Evolutionary conservation across 495 filamentous ascomycete genomes (phyloP).

Genomic region (Hamigera avellanea): DNA sequence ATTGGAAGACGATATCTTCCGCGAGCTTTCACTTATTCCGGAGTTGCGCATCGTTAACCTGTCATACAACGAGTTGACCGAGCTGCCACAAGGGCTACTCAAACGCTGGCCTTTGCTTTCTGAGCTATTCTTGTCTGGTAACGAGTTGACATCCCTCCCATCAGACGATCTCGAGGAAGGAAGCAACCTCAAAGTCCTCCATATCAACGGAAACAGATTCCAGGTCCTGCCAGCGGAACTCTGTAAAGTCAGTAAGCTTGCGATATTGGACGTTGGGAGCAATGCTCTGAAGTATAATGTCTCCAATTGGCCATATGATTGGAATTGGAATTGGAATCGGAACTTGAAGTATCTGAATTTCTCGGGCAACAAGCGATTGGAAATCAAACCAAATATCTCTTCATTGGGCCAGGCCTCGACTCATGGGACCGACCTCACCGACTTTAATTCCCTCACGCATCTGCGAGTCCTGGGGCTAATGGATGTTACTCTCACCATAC

Average conservation of each 20-base stretch:
- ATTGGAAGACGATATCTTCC: slow-evolving; percentile 86
- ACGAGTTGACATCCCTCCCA: slow-evolving; percentile 81
- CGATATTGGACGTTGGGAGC: slow-evolving; percentile 88
- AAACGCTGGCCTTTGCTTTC: slow-evolving; percentile 77
- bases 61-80: slow-evolving; percentile 87
- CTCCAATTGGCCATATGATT: slow-evolving; percentile 98
- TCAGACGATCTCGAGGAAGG: slow-evolving; percentile 91
- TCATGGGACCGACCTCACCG: slow-evolving; percentile 67
- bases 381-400: slow-evolving; percentile 79
- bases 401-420: slow-evolving; percentile 31
- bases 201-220: slow-evolving; percentile 96
- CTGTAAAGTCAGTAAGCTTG: slow-evolving; percentile 80
- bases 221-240: slow-evolving; percentile 93
- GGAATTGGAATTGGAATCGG: slow-evolving; percentile 99
- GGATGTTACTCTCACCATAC: slow-evolving; percentile 92
- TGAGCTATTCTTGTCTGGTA: slow-evolving; percentile 92
- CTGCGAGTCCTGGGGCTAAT: slow-evolving; percentile 87
- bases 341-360: slow-evolving; percentile 92
- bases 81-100: slow-evolving; percentile 80
- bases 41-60: slow-evolving; percentile 87
- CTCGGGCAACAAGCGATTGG: slow-evolving; percentile 91
- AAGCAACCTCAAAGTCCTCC: slow-evolving; percentile 72
- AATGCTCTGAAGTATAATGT: slow-evolving; percentile 99
- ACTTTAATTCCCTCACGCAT: slow-evolving; percentile 79
- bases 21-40: slow-evolving; percentile 69